phyloP scores from a whole-genome alignment of 768 basidiomycete genomes.

The Boletus subparvulus region DNA sequence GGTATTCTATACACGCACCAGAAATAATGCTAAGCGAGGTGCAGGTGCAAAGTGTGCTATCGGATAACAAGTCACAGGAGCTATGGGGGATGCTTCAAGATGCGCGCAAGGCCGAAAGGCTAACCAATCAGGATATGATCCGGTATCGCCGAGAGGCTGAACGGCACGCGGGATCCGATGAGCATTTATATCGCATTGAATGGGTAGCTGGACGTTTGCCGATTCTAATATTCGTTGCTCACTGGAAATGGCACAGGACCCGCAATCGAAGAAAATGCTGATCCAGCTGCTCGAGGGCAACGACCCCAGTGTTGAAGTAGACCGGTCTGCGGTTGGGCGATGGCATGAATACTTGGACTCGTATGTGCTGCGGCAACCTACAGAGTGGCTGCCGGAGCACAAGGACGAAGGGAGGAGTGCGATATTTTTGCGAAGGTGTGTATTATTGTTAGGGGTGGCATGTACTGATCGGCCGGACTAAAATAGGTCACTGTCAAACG shows the following conservation, averaged over 20 bases:
- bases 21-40: constrained; percentile 1
- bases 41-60: constrained; percentile 83
- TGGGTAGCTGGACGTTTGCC: constrained; percentile 54
- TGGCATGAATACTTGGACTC: constrained; percentile 78
- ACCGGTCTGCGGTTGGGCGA: constrained; percentile 48
- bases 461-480: constrained; percentile 32
- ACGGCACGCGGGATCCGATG: constrained; percentile 68
- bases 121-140: constrained; percentile 65
- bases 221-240: constrained; percentile 6
- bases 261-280: constrained; percentile 52
- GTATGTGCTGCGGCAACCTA: constrained; percentile 67
- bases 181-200: constrained; percentile 74
- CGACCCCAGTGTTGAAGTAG: constrained; percentile 64
- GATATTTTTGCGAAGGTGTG: constrained; percentile 63
- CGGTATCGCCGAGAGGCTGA: constrained; percentile 81
- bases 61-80: constrained; percentile 85
- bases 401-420: constrained; percentile 35
- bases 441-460: constrained; percentile 6
- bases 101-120: constrained; percentile 51
- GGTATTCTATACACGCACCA: not conserved
- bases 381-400: constrained; percentile 62
- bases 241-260: constrained; percentile 43
- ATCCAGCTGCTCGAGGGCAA: constrained; percentile 59
- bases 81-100: constrained; percentile 73
- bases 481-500: constrained; percentile 52